These are phyloP conservation scores for Oemleria cerasiformis DNA, from an alignment of 306 rosid species.

Conservation along the genomic window DNA sequence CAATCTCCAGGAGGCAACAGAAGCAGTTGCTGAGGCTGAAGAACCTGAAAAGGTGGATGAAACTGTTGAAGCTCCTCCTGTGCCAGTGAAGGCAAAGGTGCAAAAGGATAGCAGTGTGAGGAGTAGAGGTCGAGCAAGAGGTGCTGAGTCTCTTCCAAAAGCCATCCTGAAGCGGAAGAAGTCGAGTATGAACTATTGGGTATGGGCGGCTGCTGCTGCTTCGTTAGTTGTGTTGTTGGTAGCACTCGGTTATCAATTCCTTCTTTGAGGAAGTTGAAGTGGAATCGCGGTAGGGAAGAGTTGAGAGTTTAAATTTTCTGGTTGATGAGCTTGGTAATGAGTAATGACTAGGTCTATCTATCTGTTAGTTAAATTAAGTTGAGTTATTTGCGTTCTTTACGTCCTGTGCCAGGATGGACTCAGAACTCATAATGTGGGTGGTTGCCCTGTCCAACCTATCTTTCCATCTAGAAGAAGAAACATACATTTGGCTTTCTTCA, in stretches of 20 bases:
- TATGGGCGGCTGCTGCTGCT: conserved; percentile 70
- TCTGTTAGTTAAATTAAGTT: too few species aligned
- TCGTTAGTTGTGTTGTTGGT: conserved; percentile 38
- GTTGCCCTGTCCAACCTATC: background rate
- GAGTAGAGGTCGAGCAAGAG: conserved; percentile 52
- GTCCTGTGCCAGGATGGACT: too few species aligned
- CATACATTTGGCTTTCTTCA: background rate
- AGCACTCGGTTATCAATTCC: conserved; percentile 58
- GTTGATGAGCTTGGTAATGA: too few species aligned
- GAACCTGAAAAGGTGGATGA: conserved; percentile 53
- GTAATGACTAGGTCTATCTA: too few species aligned
- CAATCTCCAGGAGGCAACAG: conserved; percentile 47
- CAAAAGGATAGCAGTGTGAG: conserved; percentile 51
- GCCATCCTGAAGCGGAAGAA: conserved; percentile 66
- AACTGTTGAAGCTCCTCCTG: conserved; percentile 33
- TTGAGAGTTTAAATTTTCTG: too few species aligned
- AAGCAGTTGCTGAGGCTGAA: conserved; percentile 35
- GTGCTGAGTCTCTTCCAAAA: conserved; percentile 48
- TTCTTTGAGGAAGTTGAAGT: conserved; percentile 21
- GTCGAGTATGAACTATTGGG: conserved; percentile 54
- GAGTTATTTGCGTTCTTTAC: too few species aligned
- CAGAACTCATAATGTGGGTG: background rate
- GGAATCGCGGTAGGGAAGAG: too few species aligned
- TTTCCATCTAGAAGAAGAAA: background rate
- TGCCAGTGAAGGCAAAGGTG: conserved; percentile 41